Base-by-base conservation (phyloP, 805 yeast species). In the Lachancea sp. region DNA sequence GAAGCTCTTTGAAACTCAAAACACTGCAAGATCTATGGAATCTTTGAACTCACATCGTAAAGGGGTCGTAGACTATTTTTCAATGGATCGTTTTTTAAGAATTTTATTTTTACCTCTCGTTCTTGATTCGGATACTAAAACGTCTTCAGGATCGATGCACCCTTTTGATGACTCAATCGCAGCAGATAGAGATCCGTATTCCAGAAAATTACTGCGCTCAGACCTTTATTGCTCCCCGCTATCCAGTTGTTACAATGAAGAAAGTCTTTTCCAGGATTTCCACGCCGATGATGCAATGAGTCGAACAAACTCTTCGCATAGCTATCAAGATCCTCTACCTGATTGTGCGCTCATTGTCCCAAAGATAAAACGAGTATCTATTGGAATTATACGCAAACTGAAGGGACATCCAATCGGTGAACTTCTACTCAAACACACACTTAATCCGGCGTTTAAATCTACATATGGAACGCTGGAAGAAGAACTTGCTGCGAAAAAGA, bases 401-500 rank as follows among this genome's bases (percentile, higher is more conserved):
- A 47, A 48, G 34, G 34, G 44, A n/a, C 53, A 55, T 36, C 49
- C 53, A 2, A 24, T 58, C 1, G 61, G 60, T 12, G 41, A 36
- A 12, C 22, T 49, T 4, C 19, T 57, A 11, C 29, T 56, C 4
- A 34, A 40, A 39, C 13, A 41, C 35, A 26, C 46, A 19, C 18
- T 51, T 25, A 44, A 38, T 37, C 50, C 53, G 1, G 36, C 42
- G 34, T 42, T 47, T 29, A 35, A 28, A 26, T 33, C 34, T 3
- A 34, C 41, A 12, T 42, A 40, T 13, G 39, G 35, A 31, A 34
- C 42, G 9, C 33, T 40, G 3, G 40, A 41, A 32, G 34, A 29
- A 11, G 49, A 44, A 30, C 26, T 31, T 16, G 25, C 47, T 16
- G 26, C 19, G 19, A 26, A 29, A 13, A 36, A 21, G 19, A 36